Conservation (phyloP, 495 filamentous ascomycete genomes). For the Aspergillus campestris region DNA sequence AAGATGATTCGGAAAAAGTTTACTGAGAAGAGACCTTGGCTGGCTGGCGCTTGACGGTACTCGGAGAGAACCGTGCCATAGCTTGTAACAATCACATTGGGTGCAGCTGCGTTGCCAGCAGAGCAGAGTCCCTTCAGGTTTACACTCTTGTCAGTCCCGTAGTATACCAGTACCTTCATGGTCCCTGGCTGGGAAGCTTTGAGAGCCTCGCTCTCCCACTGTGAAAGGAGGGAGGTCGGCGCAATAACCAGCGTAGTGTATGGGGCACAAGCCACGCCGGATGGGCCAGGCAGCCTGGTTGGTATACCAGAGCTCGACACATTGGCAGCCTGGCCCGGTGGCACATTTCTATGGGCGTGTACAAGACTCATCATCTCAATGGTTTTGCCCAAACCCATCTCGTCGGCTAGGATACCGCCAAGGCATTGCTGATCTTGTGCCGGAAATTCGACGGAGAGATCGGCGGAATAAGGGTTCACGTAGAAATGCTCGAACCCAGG, state of each 20-base stretch:
- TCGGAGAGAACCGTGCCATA: conserved; percentile 91
- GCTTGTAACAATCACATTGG: conserved; percentile 89
- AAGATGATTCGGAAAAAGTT: conserved; percentile 92
- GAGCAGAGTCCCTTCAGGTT: conserved; percentile 73
- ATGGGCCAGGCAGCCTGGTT: conserved; percentile 48
- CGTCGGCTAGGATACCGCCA: conserved; percentile 88
- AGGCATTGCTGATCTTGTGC: conserved; percentile 90
- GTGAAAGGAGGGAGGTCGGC: conserved; percentile 85
- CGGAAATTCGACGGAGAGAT: conserved; percentile 87
- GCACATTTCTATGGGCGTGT: conserved; percentile 61
- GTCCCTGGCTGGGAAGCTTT: conserved; percentile 78
- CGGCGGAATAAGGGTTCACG: conserved; percentile 93
- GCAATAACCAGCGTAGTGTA: conserved; percentile 92
- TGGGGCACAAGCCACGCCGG: conserved; percentile 57
- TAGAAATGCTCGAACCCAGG: conserved; percentile 68
- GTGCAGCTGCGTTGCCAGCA: conserved; percentile 65
- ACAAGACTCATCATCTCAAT: conserved; percentile 96
- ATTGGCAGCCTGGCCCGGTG: conserved; percentile 37
- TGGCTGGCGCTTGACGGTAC: conserved; percentile 51
- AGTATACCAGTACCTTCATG: conserved; percentile 80
- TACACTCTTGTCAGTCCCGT: conserved; percentile 71
- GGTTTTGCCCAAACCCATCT: conserved; percentile 87
- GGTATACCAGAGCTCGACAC: conserved; percentile 42
- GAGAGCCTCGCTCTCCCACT: conserved; percentile 93
- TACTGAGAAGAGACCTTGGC: conserved; percentile 73